Base-by-base conservation (phyloP, 2,329 filamentous ascomycete genomes). In the Phialophora chinensis region DNA sequence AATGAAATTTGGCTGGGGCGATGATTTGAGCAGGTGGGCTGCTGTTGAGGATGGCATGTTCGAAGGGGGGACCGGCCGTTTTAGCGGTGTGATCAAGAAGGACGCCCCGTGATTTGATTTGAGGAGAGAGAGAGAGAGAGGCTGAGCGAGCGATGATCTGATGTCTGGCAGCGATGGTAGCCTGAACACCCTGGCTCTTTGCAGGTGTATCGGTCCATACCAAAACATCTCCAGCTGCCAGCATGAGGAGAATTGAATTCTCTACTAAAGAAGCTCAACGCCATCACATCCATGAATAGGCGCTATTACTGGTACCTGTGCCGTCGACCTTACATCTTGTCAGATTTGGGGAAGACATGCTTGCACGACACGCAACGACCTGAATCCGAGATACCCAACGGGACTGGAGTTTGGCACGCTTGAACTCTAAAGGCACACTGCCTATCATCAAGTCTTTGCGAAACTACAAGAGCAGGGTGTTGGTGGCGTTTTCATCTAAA, bases 61-160 rank as follows among this genome's bases (percentile, higher is more conserved):
- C 29, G 69, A 72, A 57, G 74, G 75, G 7, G 75, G 75, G 11
- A 74, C 70, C 7, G 75, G 75, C 17, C 66, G 75, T 17, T 77
- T 77, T 65, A 69, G 67, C 44, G 74, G 75, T 11, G 56, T 67
- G 8, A 60, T 74, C 35, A 53, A 62, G 25, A 62, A 62, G 61
- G 58, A 69, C 42, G 33, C 49, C 10, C 20, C 6, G 11, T 17
- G 25, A 35, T 35, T 12, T 27, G 49, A 27, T 27, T 52, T 23
- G 20, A 29, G 10, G 10, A 2, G 33, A 12, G 10, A 35, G 33
- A 35, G 10, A 25, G 23, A 25, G 23, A 25, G 23, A 11, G 33
- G 12, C 4, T 12, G 10, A 12, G 8, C 11, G 33, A 17, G 6
- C 6, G 38, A 44, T 44, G 38, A 44, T 44, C 1, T n/a, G 38